A percentile compares a stretch with the other conserved stretches of the same genome.
Evolutionary conservation across 176 grass and related monocot species (phyloP).

Genomic region (Bonia amplexicaulis): DNA sequence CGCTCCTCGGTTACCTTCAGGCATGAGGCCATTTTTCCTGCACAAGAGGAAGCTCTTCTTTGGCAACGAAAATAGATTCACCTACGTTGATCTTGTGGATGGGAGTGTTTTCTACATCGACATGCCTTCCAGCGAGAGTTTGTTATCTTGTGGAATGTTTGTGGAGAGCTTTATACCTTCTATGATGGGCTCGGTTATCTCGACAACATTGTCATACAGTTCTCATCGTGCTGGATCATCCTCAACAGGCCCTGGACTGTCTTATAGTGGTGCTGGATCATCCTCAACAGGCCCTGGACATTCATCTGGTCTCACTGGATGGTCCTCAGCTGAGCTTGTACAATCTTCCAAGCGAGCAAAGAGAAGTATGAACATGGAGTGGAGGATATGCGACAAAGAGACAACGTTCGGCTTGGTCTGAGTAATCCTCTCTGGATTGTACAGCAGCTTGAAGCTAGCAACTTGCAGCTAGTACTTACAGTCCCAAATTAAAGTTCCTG

Average conservation of each 20-base stretch:
- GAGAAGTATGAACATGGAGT: conserved; percentile 24
- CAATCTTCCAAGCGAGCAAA: conserved; percentile 15
- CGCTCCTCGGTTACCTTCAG: background rate
- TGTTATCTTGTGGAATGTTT: conserved; percentile 34
- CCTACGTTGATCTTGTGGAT: conserved; percentile 30
- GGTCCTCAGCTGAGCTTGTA: conserved; percentile 1
- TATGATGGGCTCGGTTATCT: conserved; percentile 13
- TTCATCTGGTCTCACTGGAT: background rate
- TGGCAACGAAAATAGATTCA: conserved; percentile 27
- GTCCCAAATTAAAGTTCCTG: background rate
- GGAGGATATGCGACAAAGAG: conserved; percentile 5
- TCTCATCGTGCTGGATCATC: background rate
- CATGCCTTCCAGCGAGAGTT: conserved; percentile 27
- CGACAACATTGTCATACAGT: background rate
- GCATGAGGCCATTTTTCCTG: conserved; percentile 34
- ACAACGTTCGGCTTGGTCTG: background rate
- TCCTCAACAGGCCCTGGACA: background rate
- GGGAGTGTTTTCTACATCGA: conserved; percentile 23
- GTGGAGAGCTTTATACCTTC: conserved; percentile 47
- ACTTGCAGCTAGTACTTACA: background rate
- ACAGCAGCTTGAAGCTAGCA: background rate
- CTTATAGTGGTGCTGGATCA: background rate
- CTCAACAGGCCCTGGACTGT: background rate
- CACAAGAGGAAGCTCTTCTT: conserved; percentile 34
- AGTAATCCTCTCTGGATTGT: background rate